Evolutionary conservation across 805 yeast species (phyloP), one percentile per base, ranked within the genome.

Genomic region (Teunomyces stri): DNA sequence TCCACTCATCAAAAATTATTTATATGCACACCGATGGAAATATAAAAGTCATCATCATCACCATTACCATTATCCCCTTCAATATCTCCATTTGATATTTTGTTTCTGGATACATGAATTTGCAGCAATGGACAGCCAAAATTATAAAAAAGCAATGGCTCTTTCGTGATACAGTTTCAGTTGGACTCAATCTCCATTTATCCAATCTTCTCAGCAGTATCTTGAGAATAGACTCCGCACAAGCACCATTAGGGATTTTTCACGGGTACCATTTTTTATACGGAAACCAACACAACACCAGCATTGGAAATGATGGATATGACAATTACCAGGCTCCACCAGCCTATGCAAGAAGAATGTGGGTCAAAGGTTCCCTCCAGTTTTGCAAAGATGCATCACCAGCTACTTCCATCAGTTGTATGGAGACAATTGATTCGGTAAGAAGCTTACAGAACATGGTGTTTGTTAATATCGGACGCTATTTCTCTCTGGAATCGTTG

Each of bases 301-400:
- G 65, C 2, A 59, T 89, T 15, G 83, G 85, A 2, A 42, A 54
- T 1, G 97, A 90, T 63, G 96, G 97, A 0, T 90, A 89, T 64
- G 95, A 87, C 53, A 74, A 82, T 40, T 80, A 85, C 54, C 94
- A 87, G 58, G 81, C 90, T 0, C 96, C 95, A 0, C 18, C 34
- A 2, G 45, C 66, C 16, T 85, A 76, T 56, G 66, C 63, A 28
- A 66, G 92, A 50, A 70, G 97, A 20, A 75, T 91, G 80, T 90
- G 97, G 97, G 82, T 78, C 0, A 80, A 84, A 28, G 97, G 97
- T 2, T 64, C 73, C 18, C 67, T 90, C 29, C 61, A 65, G 20
- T 79, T 76, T 52, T 39, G 15, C 9, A 3, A 28, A 9, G 21
- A 22, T n/a, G 20, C 22, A n/a, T 12, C 6, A 2, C 51, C 61